Evolutionary conservation across 345 rosid genomes (phyloP).

Genomic region (Durio zibethinus): DNA sequence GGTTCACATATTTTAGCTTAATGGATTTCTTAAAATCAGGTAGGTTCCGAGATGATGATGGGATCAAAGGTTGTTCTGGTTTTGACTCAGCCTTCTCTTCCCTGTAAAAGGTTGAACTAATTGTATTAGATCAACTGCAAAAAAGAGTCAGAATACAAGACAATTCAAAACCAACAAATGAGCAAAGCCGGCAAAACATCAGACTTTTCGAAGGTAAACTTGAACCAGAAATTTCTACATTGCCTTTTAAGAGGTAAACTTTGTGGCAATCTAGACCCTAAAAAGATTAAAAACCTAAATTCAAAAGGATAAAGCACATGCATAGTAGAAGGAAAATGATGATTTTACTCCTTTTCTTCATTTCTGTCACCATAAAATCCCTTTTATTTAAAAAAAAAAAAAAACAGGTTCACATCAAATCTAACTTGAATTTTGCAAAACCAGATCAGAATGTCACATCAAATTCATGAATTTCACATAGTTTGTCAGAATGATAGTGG

Average conservation of each 20-base stretch:
- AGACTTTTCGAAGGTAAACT: neutral
- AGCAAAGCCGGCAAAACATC: neutral
- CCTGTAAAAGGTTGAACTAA: neutral
- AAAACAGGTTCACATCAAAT: neutral
- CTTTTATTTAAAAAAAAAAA: neutral
- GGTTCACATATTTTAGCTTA: slow-evolving; percentile 66
- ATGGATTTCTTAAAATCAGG: slow-evolving; percentile 66
- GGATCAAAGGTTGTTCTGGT: slow-evolving; percentile 15
- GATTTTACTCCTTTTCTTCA: neutral
- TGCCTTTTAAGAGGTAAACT: neutral
- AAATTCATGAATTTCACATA: neutral
- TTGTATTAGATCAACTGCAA: neutral
- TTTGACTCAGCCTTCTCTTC: slow-evolving; percentile 13
- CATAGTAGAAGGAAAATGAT: neutral
- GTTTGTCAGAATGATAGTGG: neutral
- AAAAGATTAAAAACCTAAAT: neutral
- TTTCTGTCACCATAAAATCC: neutral
- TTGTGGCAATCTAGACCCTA: neutral
- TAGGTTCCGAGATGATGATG: slow-evolving; percentile 13
- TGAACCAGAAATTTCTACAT: neutral
- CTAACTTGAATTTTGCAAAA: neutral
- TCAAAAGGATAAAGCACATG: neutral
- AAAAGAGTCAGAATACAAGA: neutral
- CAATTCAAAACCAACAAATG: neutral
- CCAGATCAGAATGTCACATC: slow-evolving; percentile 3